These are phyloP conservation scores for Corniculantispora saksenae DNA, from an alignment of 2,329 filamentous ascomycete genomes.

Conservation along the genomic window DNA sequence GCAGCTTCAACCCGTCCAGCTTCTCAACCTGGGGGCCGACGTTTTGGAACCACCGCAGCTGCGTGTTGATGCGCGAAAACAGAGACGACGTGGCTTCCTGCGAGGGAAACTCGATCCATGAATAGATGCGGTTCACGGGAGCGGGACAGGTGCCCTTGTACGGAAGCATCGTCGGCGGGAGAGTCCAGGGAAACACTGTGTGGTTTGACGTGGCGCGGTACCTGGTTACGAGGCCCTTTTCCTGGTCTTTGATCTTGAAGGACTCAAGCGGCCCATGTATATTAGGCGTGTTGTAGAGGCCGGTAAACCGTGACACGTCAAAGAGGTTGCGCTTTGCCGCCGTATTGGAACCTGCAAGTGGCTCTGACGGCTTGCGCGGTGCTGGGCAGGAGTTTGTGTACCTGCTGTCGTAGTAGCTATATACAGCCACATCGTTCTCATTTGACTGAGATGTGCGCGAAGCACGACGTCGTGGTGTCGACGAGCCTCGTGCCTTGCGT, in stretches of 20 bases:
- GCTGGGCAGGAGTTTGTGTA: conserved; percentile 67
- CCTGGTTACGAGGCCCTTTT: conserved; percentile 44
- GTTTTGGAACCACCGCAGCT: conserved; percentile 32
- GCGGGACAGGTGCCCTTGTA: conserved; percentile 74
- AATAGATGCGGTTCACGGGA: conserved; percentile 69
- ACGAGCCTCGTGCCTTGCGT: conserved; percentile 25
- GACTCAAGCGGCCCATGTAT: conserved; percentile 50
- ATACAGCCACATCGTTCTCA: conserved; percentile 25
- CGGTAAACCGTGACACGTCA: conserved; percentile 82
- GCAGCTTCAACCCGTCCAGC: conserved; percentile 61
- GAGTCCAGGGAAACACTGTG: conserved; percentile 90
- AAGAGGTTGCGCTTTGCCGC: conserved; percentile 81
- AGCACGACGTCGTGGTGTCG: neutral
- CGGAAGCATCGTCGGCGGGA: conserved; percentile 75
- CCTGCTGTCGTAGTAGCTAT: conserved; percentile 42
- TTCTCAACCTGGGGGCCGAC: conserved; percentile 49
- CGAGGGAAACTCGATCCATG: conserved; percentile 64
- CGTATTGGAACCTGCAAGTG: conserved; percentile 75
- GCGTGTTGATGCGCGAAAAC: conserved; percentile 14
- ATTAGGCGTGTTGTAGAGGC: conserved; percentile 75
- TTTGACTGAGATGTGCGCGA: conserved; percentile 23
- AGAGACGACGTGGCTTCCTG: conserved; percentile 40
- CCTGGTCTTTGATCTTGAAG: conserved; percentile 46
- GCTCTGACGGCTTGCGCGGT: conserved; percentile 53
- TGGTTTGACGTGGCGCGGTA: conserved; percentile 68